Conservation (phyloP, 805 yeast genomes). For the Ogataea saltuana region DNA sequence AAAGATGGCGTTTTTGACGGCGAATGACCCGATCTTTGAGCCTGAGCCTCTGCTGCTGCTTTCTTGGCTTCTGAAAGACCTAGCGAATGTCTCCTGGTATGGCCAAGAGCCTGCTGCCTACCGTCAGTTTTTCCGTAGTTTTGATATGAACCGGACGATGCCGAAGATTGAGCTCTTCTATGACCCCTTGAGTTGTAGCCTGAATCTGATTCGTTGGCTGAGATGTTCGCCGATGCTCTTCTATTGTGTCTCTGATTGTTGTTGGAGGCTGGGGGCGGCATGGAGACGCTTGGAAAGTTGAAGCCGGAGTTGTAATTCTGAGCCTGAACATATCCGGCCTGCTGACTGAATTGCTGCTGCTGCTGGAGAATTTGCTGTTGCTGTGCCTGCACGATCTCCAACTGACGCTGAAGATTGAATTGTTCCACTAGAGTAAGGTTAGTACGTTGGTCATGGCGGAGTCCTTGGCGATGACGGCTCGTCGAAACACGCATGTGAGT, state of each 20-base stretch:
- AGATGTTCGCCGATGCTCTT: slow-evolving; percentile 31
- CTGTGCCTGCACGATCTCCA: slow-evolving; percentile 88
- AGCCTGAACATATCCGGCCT: slow-evolving; percentile 23
- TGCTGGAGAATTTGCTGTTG: slow-evolving; percentile 86
- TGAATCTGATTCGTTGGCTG: slow-evolving; percentile 18
- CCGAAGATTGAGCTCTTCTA: slow-evolving; percentile 48
- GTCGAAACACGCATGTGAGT: too few species aligned
- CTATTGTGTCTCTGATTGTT: slow-evolving; percentile 35
- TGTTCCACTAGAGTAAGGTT: slow-evolving; percentile 59
- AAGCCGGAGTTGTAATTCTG: slow-evolving; percentile 19
- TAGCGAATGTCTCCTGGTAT: slow-evolving; percentile 85
- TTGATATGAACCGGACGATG: slow-evolving; percentile 27
- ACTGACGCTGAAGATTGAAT: slow-evolving; percentile 83
- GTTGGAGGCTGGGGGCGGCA: slow-evolving; percentile 33
- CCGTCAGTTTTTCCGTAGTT: slow-evolving; percentile 21
- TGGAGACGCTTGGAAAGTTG: slow-evolving; percentile 27
- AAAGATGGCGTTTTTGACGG: slow-evolving; percentile 33
- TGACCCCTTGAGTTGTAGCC: slow-evolving; percentile 36
- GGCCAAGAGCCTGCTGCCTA: slow-evolving; percentile 56
- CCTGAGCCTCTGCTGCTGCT: slow-evolving; percentile 92
- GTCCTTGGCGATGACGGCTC: too few species aligned
- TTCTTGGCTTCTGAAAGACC: slow-evolving; percentile 91
- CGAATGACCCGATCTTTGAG: slow-evolving; percentile 53
- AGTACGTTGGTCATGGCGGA: slow-evolving; percentile 11
- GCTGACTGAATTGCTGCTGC: slow-evolving; percentile 47